These are phyloP conservation scores for Rubia peregrina DNA, from an alignment of 305 asterid species.

Conservation along the genomic window DNA sequence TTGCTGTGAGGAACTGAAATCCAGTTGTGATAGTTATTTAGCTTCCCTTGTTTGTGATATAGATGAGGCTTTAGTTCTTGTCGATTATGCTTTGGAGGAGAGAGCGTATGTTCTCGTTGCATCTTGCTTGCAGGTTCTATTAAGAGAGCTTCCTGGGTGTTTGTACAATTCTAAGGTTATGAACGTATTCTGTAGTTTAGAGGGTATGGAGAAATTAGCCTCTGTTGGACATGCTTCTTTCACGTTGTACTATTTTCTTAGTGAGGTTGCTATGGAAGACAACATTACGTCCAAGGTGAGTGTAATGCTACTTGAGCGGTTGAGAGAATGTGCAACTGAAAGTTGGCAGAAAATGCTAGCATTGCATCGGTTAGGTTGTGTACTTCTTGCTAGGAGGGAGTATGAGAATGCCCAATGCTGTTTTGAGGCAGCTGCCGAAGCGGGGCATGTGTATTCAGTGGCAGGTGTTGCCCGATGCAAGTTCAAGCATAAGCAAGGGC, in stretches of 20 bases:
- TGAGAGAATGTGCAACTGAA: conserved; percentile 46
- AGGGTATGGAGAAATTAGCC: conserved; percentile 39
- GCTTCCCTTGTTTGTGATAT: conserved; percentile 40
- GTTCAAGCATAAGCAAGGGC: conserved; percentile 44
- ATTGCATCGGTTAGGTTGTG: conserved; percentile 46
- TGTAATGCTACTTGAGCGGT: conserved; percentile 40
- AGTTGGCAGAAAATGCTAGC: conserved; percentile 48
- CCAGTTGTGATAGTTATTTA: conserved; percentile 42
- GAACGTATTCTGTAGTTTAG: conserved; percentile 39
- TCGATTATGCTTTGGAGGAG: conserved; percentile 57
- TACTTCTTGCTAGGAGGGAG: conserved; percentile 38
- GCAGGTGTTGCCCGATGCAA: conserved; percentile 55
- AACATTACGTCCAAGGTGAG: conserved; percentile 41
- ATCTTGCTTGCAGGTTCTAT: conserved; percentile 51
- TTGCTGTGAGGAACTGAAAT: conserved; percentile 55
- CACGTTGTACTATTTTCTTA: conserved; percentile 46
- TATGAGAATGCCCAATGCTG: conserved; percentile 38
- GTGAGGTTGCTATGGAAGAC: conserved; percentile 49
- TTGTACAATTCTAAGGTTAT: conserved; percentile 40
- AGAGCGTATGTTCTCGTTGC: conserved; percentile 41
- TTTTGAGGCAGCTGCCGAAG: conserved; percentile 44
- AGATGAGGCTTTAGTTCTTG: conserved; percentile 43
- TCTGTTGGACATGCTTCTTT: conserved; percentile 48
- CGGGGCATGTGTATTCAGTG: conserved; percentile 43
- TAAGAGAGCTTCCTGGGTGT: conserved; percentile 49